A percentile compares a stretch with the other conserved stretches of the same genome.
Conservation (phyloP, 345 rosid genomes). For the Pistacia vera region DNA sequence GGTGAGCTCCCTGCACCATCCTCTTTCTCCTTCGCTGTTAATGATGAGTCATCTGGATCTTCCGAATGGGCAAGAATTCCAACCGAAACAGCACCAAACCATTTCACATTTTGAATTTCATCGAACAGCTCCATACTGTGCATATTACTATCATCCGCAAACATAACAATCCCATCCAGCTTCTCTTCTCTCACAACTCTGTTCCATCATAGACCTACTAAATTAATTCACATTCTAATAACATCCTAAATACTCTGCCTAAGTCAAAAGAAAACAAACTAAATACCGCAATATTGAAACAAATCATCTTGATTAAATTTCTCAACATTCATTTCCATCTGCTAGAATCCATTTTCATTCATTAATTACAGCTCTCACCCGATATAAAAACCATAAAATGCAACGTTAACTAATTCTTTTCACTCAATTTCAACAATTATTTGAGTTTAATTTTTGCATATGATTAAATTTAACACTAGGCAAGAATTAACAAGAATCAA, state of each 20-base stretch:
- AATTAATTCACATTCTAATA: constrained; percentile 21
- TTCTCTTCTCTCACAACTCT: constrained; percentile 82
- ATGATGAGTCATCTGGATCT: constrained; percentile 48
- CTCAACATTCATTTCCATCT: neutral
- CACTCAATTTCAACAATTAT: constrained; percentile 4
- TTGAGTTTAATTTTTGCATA: neutral
- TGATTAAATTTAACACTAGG: neutral
- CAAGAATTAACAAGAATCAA: neutral
- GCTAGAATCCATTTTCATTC: neutral
- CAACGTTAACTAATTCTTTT: neutral
- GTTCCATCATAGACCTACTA: constrained; percentile 35
- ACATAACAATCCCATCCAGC: constrained; percentile 92
- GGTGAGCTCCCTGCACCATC: constrained; percentile 40
- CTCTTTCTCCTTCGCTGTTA: constrained; percentile 27
- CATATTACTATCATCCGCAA: constrained; percentile 97
- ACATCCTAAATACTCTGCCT: neutral
- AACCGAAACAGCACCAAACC: constrained; percentile 88
- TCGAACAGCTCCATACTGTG: constrained; percentile 96
- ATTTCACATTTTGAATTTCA: constrained; percentile 87
- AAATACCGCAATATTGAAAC: neutral
- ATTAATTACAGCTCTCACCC: neutral
- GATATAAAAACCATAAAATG: neutral
- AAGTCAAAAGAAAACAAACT: neutral
- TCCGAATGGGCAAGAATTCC: constrained; percentile 77
- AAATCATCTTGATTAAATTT: neutral